These are phyloP conservation scores for Botryotinia calthae DNA, from an alignment of 2,329 filamentous ascomycete species.

Conservation along the genomic window DNA sequence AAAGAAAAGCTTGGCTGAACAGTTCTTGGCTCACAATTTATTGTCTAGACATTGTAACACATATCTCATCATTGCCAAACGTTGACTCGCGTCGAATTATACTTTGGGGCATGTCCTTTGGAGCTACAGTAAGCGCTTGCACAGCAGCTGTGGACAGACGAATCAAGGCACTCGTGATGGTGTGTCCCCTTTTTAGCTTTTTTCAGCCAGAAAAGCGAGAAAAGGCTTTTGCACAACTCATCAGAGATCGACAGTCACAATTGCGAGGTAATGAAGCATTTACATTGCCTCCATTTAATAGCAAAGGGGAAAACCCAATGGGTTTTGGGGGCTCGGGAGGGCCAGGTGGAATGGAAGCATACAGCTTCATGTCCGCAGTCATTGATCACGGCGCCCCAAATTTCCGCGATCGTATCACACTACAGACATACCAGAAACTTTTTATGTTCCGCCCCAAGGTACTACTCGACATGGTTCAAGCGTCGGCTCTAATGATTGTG, in stretches of 20 bases:
- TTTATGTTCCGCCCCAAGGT: slow-evolving; percentile 3
- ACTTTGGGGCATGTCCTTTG: neutral
- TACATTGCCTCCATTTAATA: neutral
- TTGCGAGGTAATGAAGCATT: slow-evolving; percentile 6
- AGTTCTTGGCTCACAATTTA: neutral
- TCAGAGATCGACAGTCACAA: slow-evolving; percentile 5
- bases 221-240: neutral
- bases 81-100: neutral
- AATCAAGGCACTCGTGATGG: slow-evolving; percentile 40
- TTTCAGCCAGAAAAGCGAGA: neutral
- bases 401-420: slow-evolving; percentile 3
- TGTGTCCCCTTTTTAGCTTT: slow-evolving; percentile 25
- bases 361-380: neutral
- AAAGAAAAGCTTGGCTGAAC: neutral
- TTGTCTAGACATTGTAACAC: neutral
- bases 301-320: slow-evolving; percentile 5
- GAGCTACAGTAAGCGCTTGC: slow-evolving; percentile 32
- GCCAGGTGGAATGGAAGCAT: neutral
- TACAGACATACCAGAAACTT: slow-evolving; percentile 11
- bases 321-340: neutral
- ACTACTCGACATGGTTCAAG: neutral
- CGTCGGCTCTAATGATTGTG: neutral
- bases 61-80: neutral
- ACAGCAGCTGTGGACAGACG: slow-evolving; percentile 43
- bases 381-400: neutral